A percentile compares a stretch with the other conserved stretches of the same genome.
phyloP scores from a whole-genome alignment of 768 basidiomycete genomes.

The Clitopilus hobsonii region DNA sequence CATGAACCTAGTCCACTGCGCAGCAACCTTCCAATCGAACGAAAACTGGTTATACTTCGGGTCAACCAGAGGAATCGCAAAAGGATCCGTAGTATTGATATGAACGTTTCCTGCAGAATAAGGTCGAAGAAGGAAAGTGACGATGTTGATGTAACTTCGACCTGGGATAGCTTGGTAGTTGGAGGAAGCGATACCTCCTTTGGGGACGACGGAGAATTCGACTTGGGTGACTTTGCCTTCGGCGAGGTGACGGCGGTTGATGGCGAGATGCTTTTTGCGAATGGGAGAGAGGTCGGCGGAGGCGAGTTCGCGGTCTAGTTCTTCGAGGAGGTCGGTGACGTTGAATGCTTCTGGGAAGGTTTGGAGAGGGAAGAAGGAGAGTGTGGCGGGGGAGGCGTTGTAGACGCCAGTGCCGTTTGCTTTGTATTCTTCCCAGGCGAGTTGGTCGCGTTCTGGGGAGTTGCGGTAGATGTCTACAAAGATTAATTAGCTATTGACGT shows the following conservation, averaged over 20 bases:
- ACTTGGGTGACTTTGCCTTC: conserved; percentile 11
- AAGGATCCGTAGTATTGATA: neutral
- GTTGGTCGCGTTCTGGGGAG: conserved; percentile 7
- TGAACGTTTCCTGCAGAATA: neutral
- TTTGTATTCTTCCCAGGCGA: conserved; percentile 9
- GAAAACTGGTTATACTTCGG: conserved; percentile 1
- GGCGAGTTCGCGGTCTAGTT: conserved; percentile 9
- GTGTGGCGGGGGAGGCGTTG: conserved; percentile 8
- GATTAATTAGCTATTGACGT: neutral
- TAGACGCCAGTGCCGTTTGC: conserved; percentile 10
- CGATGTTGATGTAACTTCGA: neutral
- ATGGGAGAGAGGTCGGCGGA: conserved; percentile 8
- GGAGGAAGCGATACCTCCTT: conserved; percentile 3
- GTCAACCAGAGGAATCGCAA: neutral
- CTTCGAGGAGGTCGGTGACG: conserved; percentile 8
- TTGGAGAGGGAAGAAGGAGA: conserved; percentile 12
- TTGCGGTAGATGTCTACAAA: conserved; percentile 11
- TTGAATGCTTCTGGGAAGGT: conserved; percentile 12
- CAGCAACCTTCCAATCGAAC: neutral
- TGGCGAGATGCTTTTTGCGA: conserved; percentile 11
- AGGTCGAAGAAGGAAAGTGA: conserved; percentile 1
- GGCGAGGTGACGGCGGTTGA: conserved; percentile 9
- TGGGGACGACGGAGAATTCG: conserved; percentile 5
- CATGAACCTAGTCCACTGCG: neutral
- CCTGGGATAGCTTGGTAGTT: neutral